Conservation (phyloP, 1,284 basidiomycete genomes). For the Heliocybe sulcata region DNA sequence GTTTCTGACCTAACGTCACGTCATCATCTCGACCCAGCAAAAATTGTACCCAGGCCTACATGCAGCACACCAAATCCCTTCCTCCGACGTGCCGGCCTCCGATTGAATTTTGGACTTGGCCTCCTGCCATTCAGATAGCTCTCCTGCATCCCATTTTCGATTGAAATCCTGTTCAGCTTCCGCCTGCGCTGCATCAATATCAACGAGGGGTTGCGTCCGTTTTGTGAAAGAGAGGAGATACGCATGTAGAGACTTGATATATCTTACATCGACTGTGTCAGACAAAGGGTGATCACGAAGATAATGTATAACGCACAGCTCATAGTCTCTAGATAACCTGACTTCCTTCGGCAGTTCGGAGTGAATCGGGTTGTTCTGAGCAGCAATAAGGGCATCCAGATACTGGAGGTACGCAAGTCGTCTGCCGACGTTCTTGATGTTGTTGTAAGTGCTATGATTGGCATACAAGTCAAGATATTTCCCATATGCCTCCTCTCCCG, state of each 20-base stretch:
- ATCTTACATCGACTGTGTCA: slow-evolving; percentile 36
- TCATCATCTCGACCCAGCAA: slow-evolving; percentile 7
- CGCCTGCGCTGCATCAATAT: slow-evolving; percentile 66
- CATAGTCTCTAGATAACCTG: slow-evolving; percentile 71
- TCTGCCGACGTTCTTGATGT: slow-evolving; percentile 78
- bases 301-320: slow-evolving; percentile 46
- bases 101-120: slow-evolving; percentile 25
- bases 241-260: slow-evolving; percentile 74
- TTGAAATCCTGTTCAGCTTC: slow-evolving; percentile 69
- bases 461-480: slow-evolving; percentile 92
- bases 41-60: slow-evolving; percentile 51
- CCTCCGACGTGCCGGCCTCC: slow-evolving; percentile 34
- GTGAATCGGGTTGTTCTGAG: slow-evolving; percentile 54
- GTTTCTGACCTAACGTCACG: slow-evolving; percentile 67
- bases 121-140: slow-evolving; percentile 76
- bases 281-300: slow-evolving; percentile 1
- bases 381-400: slow-evolving; percentile 71
- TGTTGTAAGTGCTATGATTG: slow-evolving; percentile 86
- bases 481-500: slow-evolving; percentile 93
- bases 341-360: slow-evolving; percentile 69
- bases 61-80: slow-evolving; percentile 92
- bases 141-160: slow-evolving; percentile 71
- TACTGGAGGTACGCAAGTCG: slow-evolving; percentile 88
- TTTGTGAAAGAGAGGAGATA: slow-evolving; percentile 87
- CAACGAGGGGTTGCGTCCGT: slow-evolving; percentile 83